Evolutionary conservation across 345 rosid genomes (phyloP).

Genomic region (Corchorus capsularis): DNA sequence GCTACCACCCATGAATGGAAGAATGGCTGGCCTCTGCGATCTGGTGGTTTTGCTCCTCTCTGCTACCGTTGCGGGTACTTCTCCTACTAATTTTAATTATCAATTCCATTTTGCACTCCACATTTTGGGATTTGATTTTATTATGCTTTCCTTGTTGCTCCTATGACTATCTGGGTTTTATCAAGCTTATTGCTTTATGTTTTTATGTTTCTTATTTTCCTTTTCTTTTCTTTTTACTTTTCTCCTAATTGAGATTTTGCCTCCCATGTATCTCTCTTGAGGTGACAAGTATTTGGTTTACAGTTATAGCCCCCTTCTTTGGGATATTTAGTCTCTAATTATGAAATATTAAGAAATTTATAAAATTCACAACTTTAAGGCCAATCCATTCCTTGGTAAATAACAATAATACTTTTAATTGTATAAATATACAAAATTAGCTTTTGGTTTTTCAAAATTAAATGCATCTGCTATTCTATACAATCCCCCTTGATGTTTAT

Average conservation of each 20-base stretch:
- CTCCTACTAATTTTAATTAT: slow-evolving; percentile 7
- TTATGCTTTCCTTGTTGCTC: not conserved
- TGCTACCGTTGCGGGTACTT: slow-evolving; percentile 84
- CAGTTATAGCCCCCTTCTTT: not conserved
- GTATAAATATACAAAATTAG: not conserved
- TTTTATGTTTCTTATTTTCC: not conserved
- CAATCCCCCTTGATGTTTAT: not conserved
- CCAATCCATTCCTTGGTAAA: not conserved
- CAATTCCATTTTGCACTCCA: slow-evolving; percentile 11
- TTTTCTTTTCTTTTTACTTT: not conserved
- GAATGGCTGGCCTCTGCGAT: slow-evolving; percentile 87
- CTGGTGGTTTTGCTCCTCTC: slow-evolving; percentile 76
- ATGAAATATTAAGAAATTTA: not conserved
- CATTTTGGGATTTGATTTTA: slow-evolving; percentile 21
- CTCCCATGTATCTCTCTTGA: not conserved
- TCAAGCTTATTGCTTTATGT: not conserved
- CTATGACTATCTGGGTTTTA: not conserved
- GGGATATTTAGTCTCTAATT: not conserved
- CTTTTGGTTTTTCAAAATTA: not conserved
- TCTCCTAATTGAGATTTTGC: slow-evolving; percentile 10
- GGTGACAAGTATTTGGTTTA: not conserved
- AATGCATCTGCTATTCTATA: not conserved
- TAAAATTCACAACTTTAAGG: not conserved
- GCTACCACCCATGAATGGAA: slow-evolving; percentile 64
- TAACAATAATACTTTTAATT: not conserved